Evolutionary conservation across 176 grass and related monocot species (phyloP), one percentile per base, ranked within the genome.

Genomic region (Hyparrhenia diplandra): DNA sequence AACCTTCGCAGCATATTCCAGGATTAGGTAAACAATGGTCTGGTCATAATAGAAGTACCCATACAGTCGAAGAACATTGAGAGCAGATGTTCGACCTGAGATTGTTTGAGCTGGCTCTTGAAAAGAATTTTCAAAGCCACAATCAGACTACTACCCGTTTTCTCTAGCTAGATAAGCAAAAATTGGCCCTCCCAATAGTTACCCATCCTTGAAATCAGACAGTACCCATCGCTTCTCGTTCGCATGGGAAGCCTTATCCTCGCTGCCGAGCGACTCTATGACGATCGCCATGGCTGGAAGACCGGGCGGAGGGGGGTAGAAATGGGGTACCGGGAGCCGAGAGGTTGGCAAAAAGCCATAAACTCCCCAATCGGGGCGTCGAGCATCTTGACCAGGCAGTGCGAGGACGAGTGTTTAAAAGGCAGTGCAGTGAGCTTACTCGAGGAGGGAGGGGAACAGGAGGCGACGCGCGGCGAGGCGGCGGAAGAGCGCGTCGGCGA

Each of bases 81-180:
- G 4, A 99, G 81, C 85, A 95, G 96, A 79, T 99, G 96, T 70
- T 95, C 88, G 4, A 99, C 90, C 64, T 86, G 88, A n/a, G 92
- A 99, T 46, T 95, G 90, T 31, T 91, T 99, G 2, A 99, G 83
- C 10, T 99, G 92, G 69, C 88, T 91, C 90, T 99, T 99, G 75
- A 99, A 99, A 72, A 95, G 87, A 80, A 99, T 87, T 87, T 99
- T 99, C 64, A 99, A 84, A 32, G 92, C 96, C 29, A 99, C 93
- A 60, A 99, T 91, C 2, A 89, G 88, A 64, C 80, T 95, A 36
- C 89, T 95, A 8, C 62, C 89, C 25, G n/a, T 93, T 95, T 23
- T 21, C 64, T 84, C 86, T 93, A 49, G 92, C 92, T 41, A 95
- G 49, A 74, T 88, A 99, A n/a, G 90, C 96, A 84, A 64, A 99